Evolutionary conservation across 2,329 filamentous ascomycete species (phyloP).

Genomic region (Cryphonectria nitschkei): DNA sequence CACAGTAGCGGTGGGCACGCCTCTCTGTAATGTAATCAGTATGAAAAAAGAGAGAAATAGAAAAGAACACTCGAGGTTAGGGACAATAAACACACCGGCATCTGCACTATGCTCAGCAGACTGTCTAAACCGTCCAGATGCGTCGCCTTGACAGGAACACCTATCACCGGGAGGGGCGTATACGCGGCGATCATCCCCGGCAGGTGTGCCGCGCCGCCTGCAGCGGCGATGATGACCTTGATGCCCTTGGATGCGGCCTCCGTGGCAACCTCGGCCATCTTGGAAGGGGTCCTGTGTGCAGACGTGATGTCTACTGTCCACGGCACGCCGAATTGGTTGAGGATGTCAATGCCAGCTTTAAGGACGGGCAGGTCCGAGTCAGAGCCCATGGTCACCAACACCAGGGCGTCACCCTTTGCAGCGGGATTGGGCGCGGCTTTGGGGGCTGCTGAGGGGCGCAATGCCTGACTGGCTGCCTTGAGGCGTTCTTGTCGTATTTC

Average conservation of each 20-base stretch:
- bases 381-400: constrained; percentile 83
- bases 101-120: constrained; percentile 74
- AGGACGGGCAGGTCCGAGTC: constrained; percentile 76
- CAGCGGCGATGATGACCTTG: constrained; percentile 75
- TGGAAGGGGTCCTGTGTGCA: constrained; percentile 73
- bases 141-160: constrained; percentile 76
- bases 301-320: constrained; percentile 78
- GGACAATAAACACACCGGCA: constrained; percentile 59
- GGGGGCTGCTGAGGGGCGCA: constrained; percentile 40
- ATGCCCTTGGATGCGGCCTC: constrained; percentile 67
- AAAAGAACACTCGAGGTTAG: background rate
- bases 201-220: constrained; percentile 73
- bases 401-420: constrained; percentile 53
- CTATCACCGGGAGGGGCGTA: constrained; percentile 74
- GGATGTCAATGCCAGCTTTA: constrained; percentile 65
- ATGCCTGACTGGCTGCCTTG: constrained; percentile 42
- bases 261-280: constrained; percentile 70
- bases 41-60: background rate
- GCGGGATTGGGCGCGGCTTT: constrained; percentile 18
- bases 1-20: constrained; percentile 74
- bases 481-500: constrained; percentile 60
- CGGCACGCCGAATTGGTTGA: constrained; percentile 72
- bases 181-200: constrained; percentile 77
- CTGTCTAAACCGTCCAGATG: constrained; percentile 73
- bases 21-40: constrained; percentile 50